These are phyloP conservation scores for Penicillium pulvis DNA, from an alignment of 495 filamentous ascomycete species.

Conservation along the genomic window DNA sequence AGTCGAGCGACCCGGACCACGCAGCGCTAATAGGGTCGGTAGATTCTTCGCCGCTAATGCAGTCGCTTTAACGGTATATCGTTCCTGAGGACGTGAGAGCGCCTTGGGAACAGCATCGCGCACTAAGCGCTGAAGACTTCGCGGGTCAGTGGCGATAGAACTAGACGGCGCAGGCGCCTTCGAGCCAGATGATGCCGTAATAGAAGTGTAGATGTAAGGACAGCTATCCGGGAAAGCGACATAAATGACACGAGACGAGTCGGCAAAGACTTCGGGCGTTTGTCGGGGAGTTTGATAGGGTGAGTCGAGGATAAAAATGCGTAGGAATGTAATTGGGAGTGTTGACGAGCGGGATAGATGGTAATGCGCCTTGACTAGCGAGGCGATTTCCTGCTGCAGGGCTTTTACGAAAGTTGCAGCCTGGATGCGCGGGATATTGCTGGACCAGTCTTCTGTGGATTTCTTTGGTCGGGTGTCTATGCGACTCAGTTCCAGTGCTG, in stretches of 20 bases:
- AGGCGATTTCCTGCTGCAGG: constrained; percentile 70
- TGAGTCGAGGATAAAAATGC: constrained; percentile 72
- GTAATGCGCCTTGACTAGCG: constrained; percentile 79
- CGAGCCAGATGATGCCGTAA: constrained; percentile 40
- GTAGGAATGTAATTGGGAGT: constrained; percentile 68
- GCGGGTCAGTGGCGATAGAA: constrained; percentile 52
- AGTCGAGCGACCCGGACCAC: constrained; percentile 67
- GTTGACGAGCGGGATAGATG: constrained; percentile 64
- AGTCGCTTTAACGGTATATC: constrained; percentile 67
- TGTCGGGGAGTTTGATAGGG: constrained; percentile 63
- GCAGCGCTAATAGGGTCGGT: constrained; percentile 60
- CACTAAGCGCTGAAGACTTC: constrained; percentile 67
- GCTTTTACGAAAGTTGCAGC: constrained; percentile 70
- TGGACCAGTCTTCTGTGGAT: constrained; percentile 38
- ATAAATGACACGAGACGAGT: constrained; percentile 66
- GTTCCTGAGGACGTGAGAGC: constrained; percentile 66
- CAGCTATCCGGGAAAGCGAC: constrained; percentile 78
- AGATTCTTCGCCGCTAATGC: constrained; percentile 69
- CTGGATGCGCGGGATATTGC: constrained; percentile 70
- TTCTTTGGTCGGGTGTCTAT: constrained; percentile 27
- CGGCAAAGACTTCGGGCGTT: constrained; percentile 43
- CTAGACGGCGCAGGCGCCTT: constrained; percentile 24
- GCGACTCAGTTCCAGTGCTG: constrained; percentile 61
- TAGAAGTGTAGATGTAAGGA: constrained; percentile 73
- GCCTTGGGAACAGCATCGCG: constrained; percentile 77